Evolutionary conservation across 2,329 filamentous ascomycete genomes (phyloP).

Genomic region (Leptoxyphium fumago): DNA sequence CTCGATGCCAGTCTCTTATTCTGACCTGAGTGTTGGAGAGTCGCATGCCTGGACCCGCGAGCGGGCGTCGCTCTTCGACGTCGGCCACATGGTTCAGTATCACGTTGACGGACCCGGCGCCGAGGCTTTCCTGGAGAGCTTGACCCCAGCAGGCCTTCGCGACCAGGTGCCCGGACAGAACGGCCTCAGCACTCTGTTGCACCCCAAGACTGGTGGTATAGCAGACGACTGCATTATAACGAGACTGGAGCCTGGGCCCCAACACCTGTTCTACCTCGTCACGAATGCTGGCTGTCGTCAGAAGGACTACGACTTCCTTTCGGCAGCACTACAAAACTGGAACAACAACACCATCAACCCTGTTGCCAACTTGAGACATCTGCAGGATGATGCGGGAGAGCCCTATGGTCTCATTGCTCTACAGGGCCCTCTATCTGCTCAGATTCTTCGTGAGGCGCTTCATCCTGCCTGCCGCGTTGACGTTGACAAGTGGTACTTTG

Average conservation of each 20-base stretch:
- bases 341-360: conserved; percentile 35
- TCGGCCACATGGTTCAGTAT: conserved; percentile 91
- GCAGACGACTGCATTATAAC: conserved; percentile 91
- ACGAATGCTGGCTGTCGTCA: conserved; percentile 86
- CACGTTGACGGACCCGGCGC: conserved; percentile 69
- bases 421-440: conserved; percentile 66
- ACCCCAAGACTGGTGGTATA: conserved; percentile 71
- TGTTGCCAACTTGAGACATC: conserved; percentile 15
- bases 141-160: conserved; percentile 64
- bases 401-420: conserved; percentile 71
- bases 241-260: conserved; percentile 42
- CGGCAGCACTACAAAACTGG: conserved; percentile 50
- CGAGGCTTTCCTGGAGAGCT: conserved; percentile 62
- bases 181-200: conserved; percentile 72
- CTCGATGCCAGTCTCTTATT: conserved; percentile 85
- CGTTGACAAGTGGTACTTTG: conserved; percentile 65
- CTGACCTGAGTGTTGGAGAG: conserved; percentile 58
- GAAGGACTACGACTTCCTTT: conserved; percentile 71
- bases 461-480: conserved; percentile 31
- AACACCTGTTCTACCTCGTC: conserved; percentile 66
- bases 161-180: conserved; percentile 53
- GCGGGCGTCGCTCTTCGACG: conserved; percentile 86
- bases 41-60: conserved; percentile 83
- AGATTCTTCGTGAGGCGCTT: conserved; percentile 52
- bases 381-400: conserved; percentile 29